Evolutionary conservation across 2,329 filamentous ascomycete genomes (phyloP), one percentile per base, ranked within the genome.

Genomic region (Trichoderma oligosporum): DNA sequence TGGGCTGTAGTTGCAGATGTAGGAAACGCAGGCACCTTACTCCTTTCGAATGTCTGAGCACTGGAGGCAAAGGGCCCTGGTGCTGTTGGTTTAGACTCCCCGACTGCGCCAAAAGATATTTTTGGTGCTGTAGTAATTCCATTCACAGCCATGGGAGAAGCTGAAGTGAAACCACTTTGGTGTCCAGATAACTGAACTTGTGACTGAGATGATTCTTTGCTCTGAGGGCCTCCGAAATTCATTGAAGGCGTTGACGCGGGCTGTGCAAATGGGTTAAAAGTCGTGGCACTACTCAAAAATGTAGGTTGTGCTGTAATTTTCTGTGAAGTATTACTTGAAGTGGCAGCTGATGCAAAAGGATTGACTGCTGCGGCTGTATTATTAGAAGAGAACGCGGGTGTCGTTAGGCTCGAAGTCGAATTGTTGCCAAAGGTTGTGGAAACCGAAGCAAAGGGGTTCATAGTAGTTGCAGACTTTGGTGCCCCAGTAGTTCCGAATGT

Each of bases 161-260:
- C 39, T 25, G 61, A 46, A n/a, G 64, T 42, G 16, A 71, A 69
- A 11, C 66, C 61, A 35, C 60, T 67, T 39, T 60, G 58, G 24
- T 63, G 61, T 22, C 58, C 41, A 18, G 41, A 11, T 36, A 22
- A 47, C 18, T 41, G 42, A 14, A 16, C 3, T 25, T 42, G 47
- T 27, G 51, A 33, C 4, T 47, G 25, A 29, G 45, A 31, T n/a
- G 47, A n/a, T 4, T 53, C 24, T 51, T 52, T 46, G 31, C 18
- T 39, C 33, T 57, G 58, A 6, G 16, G 7, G 8, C 35, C 53
- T 8, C 41, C 47, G 24, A 42, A 52, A 11, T 4, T 27, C 42
- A 11, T 29, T 7, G 51, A 20, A 29, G 35, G 39, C 11, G 46
- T 29, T 29, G 54, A 24, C 16, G 55, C 35, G 2, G 22, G 25